Conservation (phyloP, 306 rosid genomes). For the Begonia masoniana region DNA sequence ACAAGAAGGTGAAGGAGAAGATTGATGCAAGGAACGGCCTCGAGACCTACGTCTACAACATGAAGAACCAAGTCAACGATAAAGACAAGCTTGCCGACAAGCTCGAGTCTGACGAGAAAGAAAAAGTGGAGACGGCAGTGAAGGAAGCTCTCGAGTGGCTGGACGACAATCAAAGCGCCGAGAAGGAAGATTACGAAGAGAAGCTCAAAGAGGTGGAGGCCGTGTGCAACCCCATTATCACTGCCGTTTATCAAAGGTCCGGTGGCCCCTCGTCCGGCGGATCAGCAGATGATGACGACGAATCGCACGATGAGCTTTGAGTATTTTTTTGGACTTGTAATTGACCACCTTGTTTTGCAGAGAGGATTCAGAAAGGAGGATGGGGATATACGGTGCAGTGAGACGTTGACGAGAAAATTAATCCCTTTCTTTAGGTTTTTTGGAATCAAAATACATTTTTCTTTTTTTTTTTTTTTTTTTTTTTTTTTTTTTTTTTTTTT, state of each 20-base stretch:
- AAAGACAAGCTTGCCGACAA: conserved; percentile 97
- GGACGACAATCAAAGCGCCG: conserved; percentile 78
- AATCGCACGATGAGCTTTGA: conserved; percentile 84
- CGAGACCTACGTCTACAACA: conserved; percentile 84
- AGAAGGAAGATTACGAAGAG: conserved; percentile 95
- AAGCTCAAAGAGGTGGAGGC: conserved; percentile 94
- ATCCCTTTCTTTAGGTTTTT: too few species aligned
- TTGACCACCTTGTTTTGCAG: too few species aligned
- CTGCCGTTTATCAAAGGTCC: conserved; percentile 73
- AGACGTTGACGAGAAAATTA: too few species aligned
- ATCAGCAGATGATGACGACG: conserved; percentile 38
- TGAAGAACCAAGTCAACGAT: conserved; percentile 86
- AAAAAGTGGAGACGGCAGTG: conserved; percentile 75
- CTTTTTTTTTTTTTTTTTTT: too few species aligned
- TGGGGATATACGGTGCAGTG: too few species aligned
- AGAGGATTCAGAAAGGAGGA: too few species aligned
- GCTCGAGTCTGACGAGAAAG: conserved; percentile 91
- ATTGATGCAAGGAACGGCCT: conserved; percentile 87
- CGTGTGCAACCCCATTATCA: conserved; percentile 87
- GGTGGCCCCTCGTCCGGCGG: conserved; percentile 77
- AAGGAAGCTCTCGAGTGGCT: conserved; percentile 97
- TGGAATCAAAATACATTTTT: too few species aligned
- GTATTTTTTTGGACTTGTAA: too few species aligned
- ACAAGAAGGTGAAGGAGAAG: conserved; percentile 91
- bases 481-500: too few species aligned